Evolutionary conservation across 192 early-diverging fungal genomes (phyloP).

Genomic region (Linderina pennispora): DNA sequence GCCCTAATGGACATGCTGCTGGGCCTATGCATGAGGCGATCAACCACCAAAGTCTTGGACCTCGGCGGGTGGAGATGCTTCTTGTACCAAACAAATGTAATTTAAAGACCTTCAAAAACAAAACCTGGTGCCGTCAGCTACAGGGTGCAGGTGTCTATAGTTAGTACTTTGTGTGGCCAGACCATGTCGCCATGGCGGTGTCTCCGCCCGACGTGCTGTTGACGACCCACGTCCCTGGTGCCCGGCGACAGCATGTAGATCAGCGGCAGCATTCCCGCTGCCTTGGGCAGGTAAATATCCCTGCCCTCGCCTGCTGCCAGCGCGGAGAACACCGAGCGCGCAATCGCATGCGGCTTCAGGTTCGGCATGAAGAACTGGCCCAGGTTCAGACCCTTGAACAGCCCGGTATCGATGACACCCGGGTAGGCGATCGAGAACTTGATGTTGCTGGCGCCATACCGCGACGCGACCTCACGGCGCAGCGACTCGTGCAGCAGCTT

Average conservation of each 20-base stretch:
- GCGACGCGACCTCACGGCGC: slow-evolving; percentile 61
- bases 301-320: slow-evolving; percentile 48
- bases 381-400: slow-evolving; percentile 64
- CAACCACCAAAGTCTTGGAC: no score
- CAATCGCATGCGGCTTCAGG: slow-evolving; percentile 55
- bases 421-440: slow-evolving; percentile 65
- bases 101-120: not conserved
- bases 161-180: slow-evolving; percentile 36
- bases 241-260: slow-evolving; percentile 10
- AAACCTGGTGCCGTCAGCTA: no score
- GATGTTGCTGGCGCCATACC: slow-evolving; percentile 58
- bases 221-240: slow-evolving; percentile 6
- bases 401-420: slow-evolving; percentile 62
- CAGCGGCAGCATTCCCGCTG: slow-evolving; percentile 10
- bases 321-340: slow-evolving; percentile 50
- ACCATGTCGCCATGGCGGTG: slow-evolving; percentile 24
- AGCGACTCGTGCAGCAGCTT: slow-evolving; percentile 67
- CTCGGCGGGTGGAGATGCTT: not conserved
- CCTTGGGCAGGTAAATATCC: slow-evolving; percentile 42
- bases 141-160: no score
- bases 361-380: slow-evolving; percentile 59
- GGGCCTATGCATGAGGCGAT: no score
- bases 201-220: slow-evolving; percentile 19
- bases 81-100: not conserved
- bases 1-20: no score